Evolutionary conservation across 345 rosid genomes (phyloP).

Genomic region (Reutealis trisperma): DNA sequence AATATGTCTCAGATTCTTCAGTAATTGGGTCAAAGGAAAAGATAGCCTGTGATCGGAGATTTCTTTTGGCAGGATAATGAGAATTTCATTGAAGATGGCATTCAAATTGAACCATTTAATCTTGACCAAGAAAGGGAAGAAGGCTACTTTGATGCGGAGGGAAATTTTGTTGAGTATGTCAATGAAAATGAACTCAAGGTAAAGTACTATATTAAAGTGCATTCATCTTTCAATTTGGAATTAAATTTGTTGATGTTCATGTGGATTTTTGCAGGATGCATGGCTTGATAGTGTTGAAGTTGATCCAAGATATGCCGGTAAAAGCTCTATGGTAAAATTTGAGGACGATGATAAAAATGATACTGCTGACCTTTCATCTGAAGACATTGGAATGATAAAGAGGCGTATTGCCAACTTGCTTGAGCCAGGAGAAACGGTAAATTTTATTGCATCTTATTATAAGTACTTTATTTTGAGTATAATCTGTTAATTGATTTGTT

Average conservation of each 20-base stretch:
- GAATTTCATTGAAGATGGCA: slow-evolving; percentile 81
- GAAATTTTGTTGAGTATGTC: slow-evolving; percentile 91
- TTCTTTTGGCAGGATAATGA: slow-evolving; percentile 65
- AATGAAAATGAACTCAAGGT: slow-evolving; percentile 78
- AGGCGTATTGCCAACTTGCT: slow-evolving; percentile 84
- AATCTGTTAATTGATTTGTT: neutral
- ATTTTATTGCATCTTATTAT: slow-evolving; percentile 11
- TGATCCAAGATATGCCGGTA: slow-evolving; percentile 52
- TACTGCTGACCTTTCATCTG: slow-evolving; percentile 60
- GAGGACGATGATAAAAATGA: slow-evolving; percentile 35
- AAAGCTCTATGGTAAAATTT: slow-evolving; percentile 17
- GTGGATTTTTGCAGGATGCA: slow-evolving; percentile 70
- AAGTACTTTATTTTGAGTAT: neutral
- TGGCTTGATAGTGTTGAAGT: slow-evolving; percentile 90
- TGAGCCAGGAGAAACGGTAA: slow-evolving; percentile 93
- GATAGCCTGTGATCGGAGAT: slow-evolving; percentile 27
- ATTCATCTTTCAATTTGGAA: neutral
- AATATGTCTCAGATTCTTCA: slow-evolving; percentile 18
- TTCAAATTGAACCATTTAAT: slow-evolving; percentile 92
- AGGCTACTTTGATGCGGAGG: slow-evolving; percentile 89
- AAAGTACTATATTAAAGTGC: slow-evolving; percentile 10
- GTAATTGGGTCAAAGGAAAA: slow-evolving; percentile 18
- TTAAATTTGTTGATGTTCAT: neutral
- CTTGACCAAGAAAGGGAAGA: slow-evolving; percentile 90
- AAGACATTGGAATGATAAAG: slow-evolving; percentile 66